A percentile compares a stretch with the other conserved stretches of the same genome.
These are phyloP conservation scores for Lavandula angustifolia DNA, from an alignment of 257 asterid species.

Conservation along the genomic window DNA sequence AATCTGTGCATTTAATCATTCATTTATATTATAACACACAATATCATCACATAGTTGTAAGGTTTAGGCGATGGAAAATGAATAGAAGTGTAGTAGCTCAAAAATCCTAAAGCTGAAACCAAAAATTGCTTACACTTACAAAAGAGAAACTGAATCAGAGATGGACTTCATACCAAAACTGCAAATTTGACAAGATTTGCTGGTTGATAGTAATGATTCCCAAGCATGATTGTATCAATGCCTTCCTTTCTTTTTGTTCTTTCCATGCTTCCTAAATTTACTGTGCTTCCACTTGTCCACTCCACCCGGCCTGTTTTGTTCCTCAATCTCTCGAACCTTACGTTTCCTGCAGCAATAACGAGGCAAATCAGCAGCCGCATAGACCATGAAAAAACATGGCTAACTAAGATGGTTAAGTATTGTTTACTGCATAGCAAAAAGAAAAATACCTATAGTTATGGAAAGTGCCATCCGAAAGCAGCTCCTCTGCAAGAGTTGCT, in stretches of 20 bases:
- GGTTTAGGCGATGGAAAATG: too few relatives aligned
- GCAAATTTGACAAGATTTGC: slow-evolving; percentile 3
- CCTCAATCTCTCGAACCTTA: slow-evolving; percentile 87
- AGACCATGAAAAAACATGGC: background rate
- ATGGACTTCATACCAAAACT: background rate
- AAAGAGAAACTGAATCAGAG: background rate
- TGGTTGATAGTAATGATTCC: background rate
- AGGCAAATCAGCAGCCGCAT: slow-evolving; percentile 2
- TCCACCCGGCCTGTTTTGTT: slow-evolving; percentile 63
- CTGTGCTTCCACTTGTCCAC: slow-evolving; percentile 78
- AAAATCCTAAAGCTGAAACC: slow-evolving; percentile 1
- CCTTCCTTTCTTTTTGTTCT: slow-evolving; percentile 47
- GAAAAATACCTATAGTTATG: slow-evolving; percentile 55
- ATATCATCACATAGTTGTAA: too few relatives aligned
- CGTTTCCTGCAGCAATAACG: slow-evolving; percentile 62
- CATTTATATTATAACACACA: too few relatives aligned
- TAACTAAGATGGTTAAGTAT: background rate
- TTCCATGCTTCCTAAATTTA: slow-evolving; percentile 45
- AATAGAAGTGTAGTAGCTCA: too few relatives aligned
- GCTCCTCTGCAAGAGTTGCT: slow-evolving; percentile 82
- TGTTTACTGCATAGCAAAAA: background rate
- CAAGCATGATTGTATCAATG: slow-evolving; percentile 26
- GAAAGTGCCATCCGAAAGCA: slow-evolving; percentile 62
- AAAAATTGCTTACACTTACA: background rate
- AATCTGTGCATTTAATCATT: too few relatives aligned